These are phyloP conservation scores for Avena insularis DNA, from an alignment of 176 grass and related monocot genomes.

Conservation along the genomic window DNA sequence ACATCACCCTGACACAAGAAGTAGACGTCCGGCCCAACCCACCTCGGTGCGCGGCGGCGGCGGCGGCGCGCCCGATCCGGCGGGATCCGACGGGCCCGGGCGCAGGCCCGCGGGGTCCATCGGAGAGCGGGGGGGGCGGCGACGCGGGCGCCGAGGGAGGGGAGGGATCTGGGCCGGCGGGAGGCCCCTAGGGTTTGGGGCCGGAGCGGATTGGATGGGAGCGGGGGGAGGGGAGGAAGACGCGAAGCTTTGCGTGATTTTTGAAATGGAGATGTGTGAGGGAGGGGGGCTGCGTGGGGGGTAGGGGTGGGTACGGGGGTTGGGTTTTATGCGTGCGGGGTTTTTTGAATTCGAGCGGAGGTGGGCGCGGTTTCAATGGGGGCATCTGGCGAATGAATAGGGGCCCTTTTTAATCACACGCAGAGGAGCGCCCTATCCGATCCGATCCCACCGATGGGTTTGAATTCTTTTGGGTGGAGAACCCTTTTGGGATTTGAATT, in stretches of 20 bases:
- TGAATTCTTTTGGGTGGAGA: not conserved
- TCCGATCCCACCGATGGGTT: not conserved
- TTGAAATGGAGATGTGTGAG: conserved; percentile 34
- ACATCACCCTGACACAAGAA: not conserved
- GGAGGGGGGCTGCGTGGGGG: not conserved
- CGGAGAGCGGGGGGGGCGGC: not conserved
- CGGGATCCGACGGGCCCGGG: conserved; percentile 34
- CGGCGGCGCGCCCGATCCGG: conserved; percentile 46
- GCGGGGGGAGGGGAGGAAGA: not conserved
- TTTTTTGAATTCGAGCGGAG: conserved; percentile 67
- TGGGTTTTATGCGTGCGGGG: conserved; percentile 32
- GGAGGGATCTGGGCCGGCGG: conserved; percentile 30
- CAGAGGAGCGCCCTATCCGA: not conserved
- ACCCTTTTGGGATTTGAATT: not conserved
- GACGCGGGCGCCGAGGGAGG: not conserved
- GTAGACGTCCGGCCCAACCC: not conserved
- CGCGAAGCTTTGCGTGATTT: not conserved
- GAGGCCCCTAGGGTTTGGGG: conserved; percentile 48
- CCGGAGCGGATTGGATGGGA: not conserved
- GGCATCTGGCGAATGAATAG: conserved; percentile 9
- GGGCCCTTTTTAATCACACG: not conserved
- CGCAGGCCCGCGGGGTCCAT: conserved; percentile 51
- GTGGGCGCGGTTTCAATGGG: conserved; percentile 52
- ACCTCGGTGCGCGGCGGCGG: conserved; percentile 25
- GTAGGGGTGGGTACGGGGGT: not conserved